Evolutionary conservation across 768 basidiomycete species (phyloP), one percentile per base, ranked within the genome.

Genomic region (Collybia mongolica): DNA sequence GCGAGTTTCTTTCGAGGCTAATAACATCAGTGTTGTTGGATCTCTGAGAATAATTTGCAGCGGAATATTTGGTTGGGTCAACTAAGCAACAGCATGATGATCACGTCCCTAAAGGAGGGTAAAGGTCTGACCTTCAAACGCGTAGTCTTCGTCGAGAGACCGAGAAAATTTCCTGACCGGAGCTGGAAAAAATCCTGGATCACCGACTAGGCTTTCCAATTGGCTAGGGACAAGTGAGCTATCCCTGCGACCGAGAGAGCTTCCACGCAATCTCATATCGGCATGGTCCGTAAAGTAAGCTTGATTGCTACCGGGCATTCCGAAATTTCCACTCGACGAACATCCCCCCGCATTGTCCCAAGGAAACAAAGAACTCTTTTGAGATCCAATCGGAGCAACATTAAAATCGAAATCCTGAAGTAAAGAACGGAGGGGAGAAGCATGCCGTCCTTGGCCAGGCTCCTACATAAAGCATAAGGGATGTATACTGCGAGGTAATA

Each of bases 361-460:
- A 5, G 90, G 90, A 61, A 90, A 90, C 24, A 91, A 61, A 7
- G 84, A 82, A 54, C 82, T 87, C 28, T 77, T 73, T 59, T 89
- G 88, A 17, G 87, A 88, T 23, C 72, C 78, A 40, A 71, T 69
- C 37, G 67, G 63, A 29, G 65, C 72, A 5, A 75, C 52, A 39
- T 78, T 77, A 44, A 80, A 58, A 11, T 72, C 77, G 38, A 86
- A 66, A 50, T 81, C 77, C 32, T 76, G 80, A 20, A 79, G 52
- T 7, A 73, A 59, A 37, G 81, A 83, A 12, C 74, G 73, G 11
- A 80, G 77, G 17, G 79, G 76, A 39, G 90, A 88, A 28, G 70
- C 71, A n/a, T 74, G 81, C 55, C 90, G 88, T n/a, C 76, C 88
- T 83, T 89, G 87, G 24, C 88, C 90, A 41, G 90, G 90, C 70